These are phyloP conservation scores for Lipomyces yamanashiensis DNA, from an alignment of 805 yeast species.

Conservation along the genomic window DNA sequence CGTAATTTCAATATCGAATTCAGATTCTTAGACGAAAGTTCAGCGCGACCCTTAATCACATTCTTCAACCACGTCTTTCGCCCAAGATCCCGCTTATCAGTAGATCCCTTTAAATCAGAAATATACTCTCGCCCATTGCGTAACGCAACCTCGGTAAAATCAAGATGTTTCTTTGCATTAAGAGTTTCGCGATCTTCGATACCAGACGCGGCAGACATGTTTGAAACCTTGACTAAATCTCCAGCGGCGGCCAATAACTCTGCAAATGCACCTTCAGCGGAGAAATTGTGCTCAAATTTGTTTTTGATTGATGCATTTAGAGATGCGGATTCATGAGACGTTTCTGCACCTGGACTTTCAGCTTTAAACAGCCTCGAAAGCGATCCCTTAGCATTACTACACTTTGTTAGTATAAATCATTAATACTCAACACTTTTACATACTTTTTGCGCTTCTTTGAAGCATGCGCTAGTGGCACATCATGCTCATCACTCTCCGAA, in stretches of 20 bases:
- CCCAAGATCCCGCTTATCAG: constrained; percentile 27
- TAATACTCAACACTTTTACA: background rate
- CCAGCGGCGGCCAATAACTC: constrained; percentile 30
- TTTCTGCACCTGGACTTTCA: background rate
- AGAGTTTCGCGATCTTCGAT: constrained; percentile 29
- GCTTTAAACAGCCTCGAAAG: background rate
- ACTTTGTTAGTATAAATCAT: background rate
- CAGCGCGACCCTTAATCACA: constrained; percentile 37
- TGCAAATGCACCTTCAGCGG: constrained; percentile 36
- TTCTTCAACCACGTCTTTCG: constrained; percentile 29
- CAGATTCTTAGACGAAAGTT: constrained; percentile 33
- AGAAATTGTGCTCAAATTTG: constrained; percentile 36
- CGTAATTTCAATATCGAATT: constrained; percentile 29
- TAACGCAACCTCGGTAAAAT: constrained; percentile 30
- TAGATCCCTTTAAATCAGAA: constrained; percentile 14
- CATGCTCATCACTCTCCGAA: background rate
- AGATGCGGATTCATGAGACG: background rate
- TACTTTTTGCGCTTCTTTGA: background rate
- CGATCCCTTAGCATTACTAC: background rate
- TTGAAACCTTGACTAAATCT: constrained; percentile 11
- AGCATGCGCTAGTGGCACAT: background rate
- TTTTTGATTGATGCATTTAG: constrained; percentile 6
- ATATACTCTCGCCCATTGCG: constrained; percentile 30
- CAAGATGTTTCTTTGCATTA: constrained; percentile 24
- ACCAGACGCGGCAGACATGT: constrained; percentile 6